Evolutionary conservation across 495 filamentous ascomycete species (phyloP).

Genomic region (Cryomyces antarcticus): DNA sequence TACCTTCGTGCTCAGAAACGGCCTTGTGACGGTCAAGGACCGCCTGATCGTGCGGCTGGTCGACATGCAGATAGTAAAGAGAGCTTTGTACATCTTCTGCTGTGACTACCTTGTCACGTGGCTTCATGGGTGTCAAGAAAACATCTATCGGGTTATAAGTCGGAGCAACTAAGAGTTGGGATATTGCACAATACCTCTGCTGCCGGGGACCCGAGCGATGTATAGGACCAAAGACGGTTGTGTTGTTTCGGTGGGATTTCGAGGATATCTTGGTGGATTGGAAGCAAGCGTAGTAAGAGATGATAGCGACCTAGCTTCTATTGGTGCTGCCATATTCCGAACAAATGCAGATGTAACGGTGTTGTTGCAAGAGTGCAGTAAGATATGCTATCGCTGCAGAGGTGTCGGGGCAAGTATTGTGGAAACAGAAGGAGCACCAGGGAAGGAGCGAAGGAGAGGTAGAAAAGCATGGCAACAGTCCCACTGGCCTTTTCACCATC

Average conservation of each 20-base stretch:
- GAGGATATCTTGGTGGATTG: conserved; percentile 68
- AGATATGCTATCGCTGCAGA: too few relatives aligned
- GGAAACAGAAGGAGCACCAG: too few relatives aligned
- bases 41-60: conserved; percentile 36
- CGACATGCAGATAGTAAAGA: conserved; percentile 77
- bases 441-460: too few relatives aligned
- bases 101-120: conserved; percentile 67
- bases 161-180: neutral
- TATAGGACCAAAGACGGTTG: conserved; percentile 60
- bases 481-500: too few relatives aligned
- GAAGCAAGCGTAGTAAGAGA: conserved; percentile 59
- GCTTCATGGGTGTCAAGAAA: conserved; percentile 81
- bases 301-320: conserved; percentile 71
- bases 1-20: neutral
- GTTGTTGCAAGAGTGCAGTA: too few relatives aligned
- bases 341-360: too few relatives aligned
- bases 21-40: neutral
- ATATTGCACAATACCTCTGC: conserved; percentile 36
- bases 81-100: conserved; percentile 70
- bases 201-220: conserved; percentile 81
- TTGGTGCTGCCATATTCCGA: conserved; percentile 21
- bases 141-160: conserved; percentile 38
- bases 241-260: conserved; percentile 42
- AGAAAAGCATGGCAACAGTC: too few relatives aligned
- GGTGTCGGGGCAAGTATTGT: too few relatives aligned